Conservation (phyloP, 768 basidiomycete genomes). For the Suillus tomentosus region DNA sequence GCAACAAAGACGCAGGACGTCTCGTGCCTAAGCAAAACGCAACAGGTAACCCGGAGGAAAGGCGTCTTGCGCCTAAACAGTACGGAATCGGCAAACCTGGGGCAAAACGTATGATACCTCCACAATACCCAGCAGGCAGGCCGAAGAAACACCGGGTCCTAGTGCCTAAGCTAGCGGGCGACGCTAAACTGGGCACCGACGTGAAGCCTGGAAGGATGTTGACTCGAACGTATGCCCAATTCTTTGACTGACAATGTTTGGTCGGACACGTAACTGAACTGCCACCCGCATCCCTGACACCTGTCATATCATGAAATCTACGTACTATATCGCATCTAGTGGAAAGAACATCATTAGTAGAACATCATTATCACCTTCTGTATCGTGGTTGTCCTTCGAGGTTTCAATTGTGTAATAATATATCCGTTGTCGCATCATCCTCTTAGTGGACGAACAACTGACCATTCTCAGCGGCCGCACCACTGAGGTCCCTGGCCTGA, state of each 20-base stretch:
- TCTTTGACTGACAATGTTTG: conserved; percentile 32
- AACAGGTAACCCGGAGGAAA: not conserved
- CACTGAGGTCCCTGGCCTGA: not conserved
- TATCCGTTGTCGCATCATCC: not conserved
- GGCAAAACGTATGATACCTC: not conserved
- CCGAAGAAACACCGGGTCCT: not conserved
- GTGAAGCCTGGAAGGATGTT: conserved; percentile 14
- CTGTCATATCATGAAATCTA: not conserved
- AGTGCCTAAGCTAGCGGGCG: conserved; percentile 1
- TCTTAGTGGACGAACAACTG: conserved; percentile 29
- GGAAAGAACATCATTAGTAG: not conserved
- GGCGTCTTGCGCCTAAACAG: not conserved
- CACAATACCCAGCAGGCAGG: not conserved
- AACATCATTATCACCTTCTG: not conserved
- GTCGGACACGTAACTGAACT: not conserved
- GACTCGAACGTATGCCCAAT: conserved; percentile 21
- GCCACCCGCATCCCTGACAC: not conserved
- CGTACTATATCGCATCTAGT: not conserved
- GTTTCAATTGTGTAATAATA: not conserved
- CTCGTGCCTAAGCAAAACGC: not conserved
- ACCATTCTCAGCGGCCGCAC: conserved; percentile 13
- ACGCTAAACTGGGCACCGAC: conserved; percentile 10
- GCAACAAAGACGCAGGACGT: not conserved
- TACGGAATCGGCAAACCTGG: not conserved
- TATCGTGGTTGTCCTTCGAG: no score